Evolutionary conservation across 2,329 filamentous ascomycete genomes (phyloP).

Genomic region (Huntiella savannae): DNA sequence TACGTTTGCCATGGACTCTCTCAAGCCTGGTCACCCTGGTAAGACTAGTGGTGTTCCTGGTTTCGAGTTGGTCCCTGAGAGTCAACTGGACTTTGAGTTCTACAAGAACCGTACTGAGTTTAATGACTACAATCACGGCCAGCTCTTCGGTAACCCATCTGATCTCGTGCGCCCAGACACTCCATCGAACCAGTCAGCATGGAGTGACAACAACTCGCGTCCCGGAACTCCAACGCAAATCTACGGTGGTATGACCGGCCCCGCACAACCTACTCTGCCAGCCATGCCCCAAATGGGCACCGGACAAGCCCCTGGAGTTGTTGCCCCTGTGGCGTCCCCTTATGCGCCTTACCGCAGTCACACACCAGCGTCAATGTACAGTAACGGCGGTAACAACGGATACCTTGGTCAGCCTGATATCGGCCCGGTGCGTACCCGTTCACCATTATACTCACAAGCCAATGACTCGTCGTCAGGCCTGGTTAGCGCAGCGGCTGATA

Average conservation of each 20-base stretch:
- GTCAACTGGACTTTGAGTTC: conserved; percentile 72
- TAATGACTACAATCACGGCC: conserved; percentile 55
- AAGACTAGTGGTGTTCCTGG: conserved; percentile 36
- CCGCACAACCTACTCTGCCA: conserved; percentile 5
- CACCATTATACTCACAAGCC: conserved; percentile 29
- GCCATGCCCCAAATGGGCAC: conserved; percentile 2
- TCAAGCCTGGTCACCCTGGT: conserved; percentile 38
- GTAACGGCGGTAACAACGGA: conserved; percentile 9
- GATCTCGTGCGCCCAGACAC: conserved; percentile 44
- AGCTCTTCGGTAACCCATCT: conserved; percentile 38
- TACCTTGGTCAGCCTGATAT: conserved; percentile 10
- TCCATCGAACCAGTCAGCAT: conserved; percentile 26
- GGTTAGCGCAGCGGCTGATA: conserved; percentile 32
- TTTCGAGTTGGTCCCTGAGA: conserved; percentile 80
- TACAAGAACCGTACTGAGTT: conserved; percentile 86
- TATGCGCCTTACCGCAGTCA: conserved; percentile 14
- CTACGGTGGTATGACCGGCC: conserved; percentile 15
- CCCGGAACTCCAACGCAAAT: conserved; percentile 27
- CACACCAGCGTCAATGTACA: conserved; percentile 5
- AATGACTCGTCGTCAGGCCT: conserved; percentile 36
- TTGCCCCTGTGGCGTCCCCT: conserved; percentile 7
- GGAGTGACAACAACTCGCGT: conserved; percentile 26
- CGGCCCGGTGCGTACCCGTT: conserved; percentile 20
- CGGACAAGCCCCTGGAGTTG: neutral
- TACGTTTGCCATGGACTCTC: conserved; percentile 60